Base-by-base conservation (phyloP, 148 eudicot species). In the Rhododendron simsii region DNA sequence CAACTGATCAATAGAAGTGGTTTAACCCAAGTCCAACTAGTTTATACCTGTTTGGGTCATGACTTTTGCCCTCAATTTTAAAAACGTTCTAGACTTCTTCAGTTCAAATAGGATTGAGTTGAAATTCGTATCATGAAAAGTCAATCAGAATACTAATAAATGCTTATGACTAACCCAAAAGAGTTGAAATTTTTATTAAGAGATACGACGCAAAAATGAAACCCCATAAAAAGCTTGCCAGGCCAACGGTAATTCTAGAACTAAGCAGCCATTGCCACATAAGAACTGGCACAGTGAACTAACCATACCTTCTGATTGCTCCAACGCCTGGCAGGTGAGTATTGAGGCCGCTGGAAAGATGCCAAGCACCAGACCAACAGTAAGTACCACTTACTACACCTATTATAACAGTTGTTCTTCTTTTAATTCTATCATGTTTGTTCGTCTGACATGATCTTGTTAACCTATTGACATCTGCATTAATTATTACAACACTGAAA, bases 311-410 rank as follows among this genome's bases (percentile, higher is more conserved):
- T 50, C 39, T 78, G 35, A 80, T 1, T 28, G 16, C 59, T 51
- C 50, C 61, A 48, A 26, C 11, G 30, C 65, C 15, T 57, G 85
- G 21, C 86, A 88, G 90, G 61, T 57, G 51, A 82, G 81, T 78
- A 80, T 30, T 28, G 37, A 80, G 59, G 82, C 84, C 26, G 45
- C 76, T 57, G 90, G 88, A 26, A 95, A 90, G 81, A 92, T 95
- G 98, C 96, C 97, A 77, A 91, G 93, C 88, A 89, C 88, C 74
- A 96, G 91, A 86, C 98, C 99, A 86, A 94, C 98, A 84, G 99
- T 96, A 93, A 91, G 90, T 83, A 86, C 86, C 82, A 0, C 47
- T 45, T 30, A 71, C 76, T 73, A 33, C 15, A 78, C 57, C 33
- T 39, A 30, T 13, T 33, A 14, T 71, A 11, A 33, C 21, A 0